Evolutionary conservation across 2,329 filamentous ascomycete genomes (phyloP).

Genomic region (Chalaropsis thielavioides): DNA sequence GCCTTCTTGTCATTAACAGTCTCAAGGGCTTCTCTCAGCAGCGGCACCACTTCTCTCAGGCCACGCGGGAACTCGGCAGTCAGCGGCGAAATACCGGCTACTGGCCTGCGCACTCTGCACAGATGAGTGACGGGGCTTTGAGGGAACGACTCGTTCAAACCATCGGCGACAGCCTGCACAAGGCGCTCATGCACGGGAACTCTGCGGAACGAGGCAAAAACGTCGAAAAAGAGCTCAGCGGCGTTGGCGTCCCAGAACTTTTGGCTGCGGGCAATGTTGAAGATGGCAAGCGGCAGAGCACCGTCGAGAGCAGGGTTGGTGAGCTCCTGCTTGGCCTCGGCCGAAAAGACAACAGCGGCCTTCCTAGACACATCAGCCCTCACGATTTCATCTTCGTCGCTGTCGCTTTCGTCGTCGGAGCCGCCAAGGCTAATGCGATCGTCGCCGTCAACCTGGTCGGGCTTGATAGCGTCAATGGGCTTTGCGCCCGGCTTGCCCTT

Average conservation of each 20-base stretch:
- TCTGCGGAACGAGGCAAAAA: slow-evolving; percentile 56
- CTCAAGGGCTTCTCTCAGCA: slow-evolving; percentile 39
- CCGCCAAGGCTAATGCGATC: slow-evolving; percentile 31
- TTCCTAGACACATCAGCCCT: slow-evolving; percentile 33
- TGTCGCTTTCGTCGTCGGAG: slow-evolving; percentile 31
- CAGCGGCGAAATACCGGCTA: slow-evolving; percentile 48
- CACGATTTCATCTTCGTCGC: slow-evolving; percentile 30
- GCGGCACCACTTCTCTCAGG: slow-evolving; percentile 48
- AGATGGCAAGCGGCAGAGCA: slow-evolving; percentile 87
- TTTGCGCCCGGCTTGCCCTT: slow-evolving; percentile 28
- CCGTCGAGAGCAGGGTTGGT: slow-evolving; percentile 75
- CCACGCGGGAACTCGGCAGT: slow-evolving; percentile 60
- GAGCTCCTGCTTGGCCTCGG: slow-evolving; percentile 40
- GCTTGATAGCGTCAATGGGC: slow-evolving; percentile 28
- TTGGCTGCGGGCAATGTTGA: slow-evolving; percentile 71
- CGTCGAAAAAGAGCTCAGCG: slow-evolving; percentile 64
- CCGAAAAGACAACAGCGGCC: slow-evolving; percentile 31
- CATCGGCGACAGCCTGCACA: slow-evolving; percentile 56
- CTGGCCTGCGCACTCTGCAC: slow-evolving; percentile 56
- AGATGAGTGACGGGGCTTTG: slow-evolving; percentile 48
- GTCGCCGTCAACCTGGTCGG: slow-evolving; percentile 36
- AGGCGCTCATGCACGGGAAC: slow-evolving; percentile 45
- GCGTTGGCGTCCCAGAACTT: slow-evolving; percentile 51
- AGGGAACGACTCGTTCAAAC: slow-evolving; percentile 46
- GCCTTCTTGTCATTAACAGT: slow-evolving; percentile 32